Conservation (phyloP, 2,329 filamentous ascomycete species). For the Polychaeton citri region DNA sequence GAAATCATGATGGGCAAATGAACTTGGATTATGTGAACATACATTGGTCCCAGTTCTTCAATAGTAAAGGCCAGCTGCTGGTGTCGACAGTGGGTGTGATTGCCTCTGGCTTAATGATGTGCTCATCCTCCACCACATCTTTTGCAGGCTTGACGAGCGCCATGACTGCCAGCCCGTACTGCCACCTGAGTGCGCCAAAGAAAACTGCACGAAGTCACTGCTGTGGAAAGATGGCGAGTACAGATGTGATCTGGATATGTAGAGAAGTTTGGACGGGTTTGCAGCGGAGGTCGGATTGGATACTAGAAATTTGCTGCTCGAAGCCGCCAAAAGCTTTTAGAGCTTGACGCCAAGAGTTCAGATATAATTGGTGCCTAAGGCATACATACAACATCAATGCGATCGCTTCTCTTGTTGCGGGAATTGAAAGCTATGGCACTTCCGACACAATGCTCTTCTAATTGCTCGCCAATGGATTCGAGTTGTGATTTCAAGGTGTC, state of each 20-base stretch:
- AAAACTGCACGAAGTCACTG: too few relatives aligned
- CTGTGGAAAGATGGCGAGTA: too few relatives aligned
- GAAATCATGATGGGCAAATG: constrained; percentile 2
- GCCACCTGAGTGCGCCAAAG: too few relatives aligned
- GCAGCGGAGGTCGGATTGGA: too few relatives aligned
- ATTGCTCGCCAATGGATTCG: too few relatives aligned
- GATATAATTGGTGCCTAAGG: background rate
- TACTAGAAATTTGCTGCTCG: background rate
- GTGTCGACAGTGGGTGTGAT: constrained; percentile 67
- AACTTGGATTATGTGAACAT: constrained; percentile 28
- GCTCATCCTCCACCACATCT: constrained; percentile 46
- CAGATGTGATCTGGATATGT: too few relatives aligned
- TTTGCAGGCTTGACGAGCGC: constrained; percentile 22
- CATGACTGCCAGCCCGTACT: constrained; percentile 5
- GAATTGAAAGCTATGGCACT: too few relatives aligned
- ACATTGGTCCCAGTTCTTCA: constrained; percentile 94
- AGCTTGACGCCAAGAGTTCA: background rate
- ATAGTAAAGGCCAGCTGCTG: constrained; percentile 79
- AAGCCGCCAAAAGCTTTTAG: background rate
- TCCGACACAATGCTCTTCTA: too few relatives aligned
- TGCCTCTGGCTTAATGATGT: constrained; percentile 85
- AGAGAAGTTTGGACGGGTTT: too few relatives aligned
- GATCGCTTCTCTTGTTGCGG: too few relatives aligned
- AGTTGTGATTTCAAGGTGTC: too few relatives aligned
- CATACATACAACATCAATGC: too few relatives aligned